Base-by-base conservation (phyloP, 441 rosid genomes). In the Sinapis alba region DNA sequence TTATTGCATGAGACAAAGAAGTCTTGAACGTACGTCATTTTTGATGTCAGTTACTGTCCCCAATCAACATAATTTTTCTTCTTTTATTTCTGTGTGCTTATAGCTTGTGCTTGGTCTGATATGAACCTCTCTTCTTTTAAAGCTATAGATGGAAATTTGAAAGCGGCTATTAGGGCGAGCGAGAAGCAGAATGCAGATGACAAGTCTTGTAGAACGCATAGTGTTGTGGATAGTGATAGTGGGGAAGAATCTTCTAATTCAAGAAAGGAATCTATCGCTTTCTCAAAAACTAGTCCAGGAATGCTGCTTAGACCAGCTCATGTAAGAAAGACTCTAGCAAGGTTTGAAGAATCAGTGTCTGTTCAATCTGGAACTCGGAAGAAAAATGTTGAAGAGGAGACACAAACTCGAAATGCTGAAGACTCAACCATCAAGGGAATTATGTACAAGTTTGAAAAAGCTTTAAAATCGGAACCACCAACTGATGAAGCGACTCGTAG, bases 221-320 rank as follows among this genome's bases (percentile, higher is more conserved):
- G 71, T 54, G 57, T 71, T 77, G 86, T 15, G 45, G 91, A 86
- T 66, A 83, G 78, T 81, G 81, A 84, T 7, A 73, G 68, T 53
- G 88, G 82, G 60, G 90, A 86, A 75, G 89, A 84, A 30, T 70
- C 82, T 59, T 74, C 84, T 19, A 69, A 77, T 65, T 77, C 96
- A 76, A 80, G 66, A 75, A 86, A 69, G 74, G 88, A 88, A 75
- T 79, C 87, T 56, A 77, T 93, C 80, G 71, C 87, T 66, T 91
- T 85, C 83, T 85, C 96, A 73, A 88, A 75, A 87, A 93, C 98
- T 19, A 89, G 84, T 79, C 93, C 97, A 3, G 98, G 97, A 23
- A 87, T 90, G 98, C 78, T 90, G 84, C 90, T 89, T 23, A 86
- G 87, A 83, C 99, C 99, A 74, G 92, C 94, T 83, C 90, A 88